Conservation (phyloP, 2,329 filamentous ascomycete genomes). For the Trichoderma cornu-damae region DNA sequence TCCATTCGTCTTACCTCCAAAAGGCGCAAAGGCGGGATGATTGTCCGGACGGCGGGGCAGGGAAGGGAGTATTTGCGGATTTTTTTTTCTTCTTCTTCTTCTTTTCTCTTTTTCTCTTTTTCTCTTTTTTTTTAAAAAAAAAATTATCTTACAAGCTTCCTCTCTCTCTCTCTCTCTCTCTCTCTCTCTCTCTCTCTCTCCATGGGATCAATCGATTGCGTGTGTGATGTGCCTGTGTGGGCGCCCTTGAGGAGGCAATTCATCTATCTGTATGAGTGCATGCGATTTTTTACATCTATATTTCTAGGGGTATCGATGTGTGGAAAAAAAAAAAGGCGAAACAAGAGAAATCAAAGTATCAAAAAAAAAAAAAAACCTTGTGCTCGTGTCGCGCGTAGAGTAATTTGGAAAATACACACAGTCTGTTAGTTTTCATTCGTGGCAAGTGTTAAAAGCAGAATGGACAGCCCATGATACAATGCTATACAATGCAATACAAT, state of each 20-base stretch:
- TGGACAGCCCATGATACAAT: background rate
- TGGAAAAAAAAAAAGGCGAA: background rate
- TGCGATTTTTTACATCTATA: background rate
- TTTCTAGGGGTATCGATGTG: background rate
- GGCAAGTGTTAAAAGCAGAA: background rate
- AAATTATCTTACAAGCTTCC: background rate
- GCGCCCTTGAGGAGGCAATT: background rate
- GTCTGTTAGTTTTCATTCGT: too few species aligned
- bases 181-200: background rate
- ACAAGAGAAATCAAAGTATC: too few species aligned
- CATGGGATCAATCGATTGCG: background rate
- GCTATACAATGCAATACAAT: too few species aligned
- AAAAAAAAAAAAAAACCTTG: background rate
- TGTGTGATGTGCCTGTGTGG: background rate
- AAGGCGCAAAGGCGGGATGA: constrained; percentile 6
- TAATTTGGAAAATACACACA: too few species aligned
- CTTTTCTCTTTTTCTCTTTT: too few species aligned
- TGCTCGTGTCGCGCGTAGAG: too few species aligned
- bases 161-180: background rate
- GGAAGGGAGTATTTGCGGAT: constrained; percentile 6
- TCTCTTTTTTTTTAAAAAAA: background rate
- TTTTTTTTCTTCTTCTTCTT: background rate
- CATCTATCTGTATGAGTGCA: background rate
- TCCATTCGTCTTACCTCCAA: background rate
- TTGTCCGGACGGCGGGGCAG: background rate